A percentile compares a stretch with the other conserved stretches of the same genome.
phyloP scores from a whole-genome alignment of 2,329 filamentous ascomycete genomes.

The Fusarium tanahbumbuense region DNA sequence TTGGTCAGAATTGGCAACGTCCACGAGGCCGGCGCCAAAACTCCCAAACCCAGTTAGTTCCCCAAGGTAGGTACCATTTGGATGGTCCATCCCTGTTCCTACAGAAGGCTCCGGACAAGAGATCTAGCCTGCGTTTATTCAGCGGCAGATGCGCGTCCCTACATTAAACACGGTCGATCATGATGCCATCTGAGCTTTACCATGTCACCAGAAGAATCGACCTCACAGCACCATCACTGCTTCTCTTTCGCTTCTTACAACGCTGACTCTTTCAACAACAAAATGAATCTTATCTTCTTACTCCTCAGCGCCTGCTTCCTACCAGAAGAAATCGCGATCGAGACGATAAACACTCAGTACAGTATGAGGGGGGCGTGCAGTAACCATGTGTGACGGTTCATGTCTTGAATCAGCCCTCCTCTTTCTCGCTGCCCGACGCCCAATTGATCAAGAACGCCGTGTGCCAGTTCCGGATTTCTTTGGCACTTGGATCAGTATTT shows the following conservation, averaged over 20 bases:
- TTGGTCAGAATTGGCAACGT: constrained; percentile 40
- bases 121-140: constrained; percentile 36
- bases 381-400: constrained; percentile 39
- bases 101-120: constrained; percentile 35
- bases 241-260: not conserved
- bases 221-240: constrained; percentile 21
- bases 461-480: constrained; percentile 17
- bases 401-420: constrained; percentile 44
- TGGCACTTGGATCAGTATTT: constrained; percentile 3
- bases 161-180: constrained; percentile 34
- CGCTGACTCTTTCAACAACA: not conserved
- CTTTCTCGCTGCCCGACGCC: constrained; percentile 42
- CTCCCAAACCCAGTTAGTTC: constrained; percentile 35
- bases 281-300: constrained; percentile 19
- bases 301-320: constrained; percentile 13
- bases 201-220: constrained; percentile 28
- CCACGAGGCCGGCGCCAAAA: constrained; percentile 43
- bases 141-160: constrained; percentile 46
- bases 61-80: constrained; percentile 14
- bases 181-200: constrained; percentile 34
- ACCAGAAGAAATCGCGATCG: constrained; percentile 26
- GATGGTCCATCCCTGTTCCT: constrained; percentile 37
- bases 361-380: constrained; percentile 35
- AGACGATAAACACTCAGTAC: constrained; percentile 21
- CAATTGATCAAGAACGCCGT: constrained; percentile 36